Base-by-base conservation (phyloP, 2,329 filamentous ascomycete genomes). In the Pseudopithomyces chartarum region DNA sequence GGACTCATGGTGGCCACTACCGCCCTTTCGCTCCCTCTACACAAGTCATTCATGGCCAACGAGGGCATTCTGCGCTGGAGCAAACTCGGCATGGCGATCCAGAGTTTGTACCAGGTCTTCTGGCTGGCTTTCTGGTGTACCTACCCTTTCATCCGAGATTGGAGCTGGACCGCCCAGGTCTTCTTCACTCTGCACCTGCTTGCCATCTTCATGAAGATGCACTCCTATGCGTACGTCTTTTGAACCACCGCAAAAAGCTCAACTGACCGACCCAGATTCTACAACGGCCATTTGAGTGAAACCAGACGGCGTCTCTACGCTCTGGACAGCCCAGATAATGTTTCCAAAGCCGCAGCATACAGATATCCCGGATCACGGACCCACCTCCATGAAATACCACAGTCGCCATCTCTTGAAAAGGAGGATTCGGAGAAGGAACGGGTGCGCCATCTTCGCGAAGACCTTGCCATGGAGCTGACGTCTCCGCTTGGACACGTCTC, bases 101-200 rank as follows among this genome's bases (percentile, higher is more conserved):
- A 98, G 79, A 94, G 90, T 78, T 66, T 92, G 15, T 94, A 90
- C 71, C 92, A 99, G 76, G 78, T 84, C 1, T 67, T 80, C 0
- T 99, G 95, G 95, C 81, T 98, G 29, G 75, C 81, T 0, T 80
- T 94, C 59, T 98, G 94, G 94, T 87, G 95, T 58, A 82, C 84
- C 73, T 86, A 73, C 67, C 95, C 95, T 0, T 98, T 98, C 63
- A 76, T 89, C 65, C 82, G 96, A 8, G 84, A 90, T 50, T 99
- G 95, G 95, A 91, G 92, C 2, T 99, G 95, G 95, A 99, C 95
- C 0, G 89, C 94, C 2, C 95, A 98, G 72, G 95, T 99, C 38
- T 99, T 96, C 75, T 85, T 99, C 66, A 89, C 93, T 11, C 82
- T 99, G 33, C 95, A 99, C 76, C 89, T 92, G 42, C 87, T 99